phyloP scores from a whole-genome alignment of 352 stramenopile species.

The Poterioochromonas sp. region DNA sequence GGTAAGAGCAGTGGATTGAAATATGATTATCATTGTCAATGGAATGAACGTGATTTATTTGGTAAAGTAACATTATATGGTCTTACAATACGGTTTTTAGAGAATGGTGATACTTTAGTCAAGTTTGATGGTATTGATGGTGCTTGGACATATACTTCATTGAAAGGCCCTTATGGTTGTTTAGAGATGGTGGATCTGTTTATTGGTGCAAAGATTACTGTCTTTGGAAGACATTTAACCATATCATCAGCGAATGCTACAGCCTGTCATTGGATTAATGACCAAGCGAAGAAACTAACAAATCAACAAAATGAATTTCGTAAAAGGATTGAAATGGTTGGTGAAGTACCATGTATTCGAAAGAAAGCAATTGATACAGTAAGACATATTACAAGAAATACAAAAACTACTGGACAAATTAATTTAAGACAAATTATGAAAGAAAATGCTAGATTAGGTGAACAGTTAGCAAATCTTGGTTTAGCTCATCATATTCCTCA shows the following conservation, averaged over 20 bases:
- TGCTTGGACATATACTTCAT: not conserved
- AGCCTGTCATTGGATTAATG: not conserved
- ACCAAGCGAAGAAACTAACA: not conserved
- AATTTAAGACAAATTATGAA: conserved; percentile 2
- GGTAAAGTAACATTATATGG: conserved; percentile 4
- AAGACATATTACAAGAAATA: not conserved
- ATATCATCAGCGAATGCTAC: not conserved
- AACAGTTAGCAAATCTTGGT: conserved; percentile 16
- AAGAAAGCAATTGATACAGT: not conserved
- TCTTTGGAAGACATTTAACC: conserved; percentile 18
- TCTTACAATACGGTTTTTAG: not conserved
- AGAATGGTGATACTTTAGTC: not conserved
- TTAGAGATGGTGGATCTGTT: conserved; percentile 8
- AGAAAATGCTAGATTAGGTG: not conserved
- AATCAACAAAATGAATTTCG: not conserved
- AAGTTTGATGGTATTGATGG: conserved; percentile 19
- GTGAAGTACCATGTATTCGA: not conserved
- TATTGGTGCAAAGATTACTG: conserved; percentile 19
- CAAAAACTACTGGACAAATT: not conserved
- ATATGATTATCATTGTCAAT: conserved; percentile 26
- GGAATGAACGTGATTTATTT: not conserved
- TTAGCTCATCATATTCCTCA: too few species aligned
- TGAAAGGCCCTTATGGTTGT: conserved; percentile 20
- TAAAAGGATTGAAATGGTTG: conserved; percentile 1
- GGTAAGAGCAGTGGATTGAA: too few species aligned